Evolutionary conservation across 225 moss, liverwort and hornwort species (phyloP).

Genomic region (Anthoceros angustus): DNA sequence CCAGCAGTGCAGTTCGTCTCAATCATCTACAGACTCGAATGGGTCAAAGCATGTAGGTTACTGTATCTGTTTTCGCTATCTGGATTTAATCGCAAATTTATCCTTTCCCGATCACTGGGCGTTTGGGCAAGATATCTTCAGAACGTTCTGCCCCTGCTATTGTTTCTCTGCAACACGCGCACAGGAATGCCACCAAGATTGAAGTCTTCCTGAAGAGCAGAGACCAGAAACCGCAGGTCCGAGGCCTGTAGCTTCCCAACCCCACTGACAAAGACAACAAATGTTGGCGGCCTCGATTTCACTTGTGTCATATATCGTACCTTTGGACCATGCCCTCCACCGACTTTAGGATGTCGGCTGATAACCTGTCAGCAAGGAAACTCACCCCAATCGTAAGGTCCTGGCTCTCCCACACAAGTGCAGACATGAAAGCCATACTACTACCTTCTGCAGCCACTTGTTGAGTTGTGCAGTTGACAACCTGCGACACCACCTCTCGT

Average conservation of each 20-base stretch:
- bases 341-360: slow-evolving; percentile 62
- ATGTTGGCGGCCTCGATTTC: slow-evolving; percentile 92
- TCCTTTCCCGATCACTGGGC: not conserved
- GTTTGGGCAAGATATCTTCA: not conserved
- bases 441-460: slow-evolving; percentile 87
- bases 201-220: slow-evolving; percentile 81
- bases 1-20: no score
- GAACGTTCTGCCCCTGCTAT: slow-evolving; percentile 7
- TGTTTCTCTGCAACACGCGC: slow-evolving; percentile 68
- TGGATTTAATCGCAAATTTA: no score
- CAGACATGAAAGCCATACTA: not conserved
- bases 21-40: no score
- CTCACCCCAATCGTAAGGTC: not conserved
- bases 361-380: slow-evolving; percentile 42
- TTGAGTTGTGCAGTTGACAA: slow-evolving; percentile 86
- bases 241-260: slow-evolving; percentile 69
- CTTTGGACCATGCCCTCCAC: slow-evolving; percentile 63
- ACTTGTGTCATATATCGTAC: slow-evolving; percentile 95
- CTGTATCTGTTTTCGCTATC: no score
- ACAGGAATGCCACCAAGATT: slow-evolving; percentile 66
- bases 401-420: not conserved
- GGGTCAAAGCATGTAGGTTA: no score
- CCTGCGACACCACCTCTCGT: slow-evolving; percentile 70
- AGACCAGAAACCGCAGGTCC: slow-evolving; percentile 81
- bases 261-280: slow-evolving; percentile 92